Percentiles rank a stretch among this genome's conserved stretches.
Conservation (phyloP, 805 yeast species). For the Torulaspora franciscae region DNA sequence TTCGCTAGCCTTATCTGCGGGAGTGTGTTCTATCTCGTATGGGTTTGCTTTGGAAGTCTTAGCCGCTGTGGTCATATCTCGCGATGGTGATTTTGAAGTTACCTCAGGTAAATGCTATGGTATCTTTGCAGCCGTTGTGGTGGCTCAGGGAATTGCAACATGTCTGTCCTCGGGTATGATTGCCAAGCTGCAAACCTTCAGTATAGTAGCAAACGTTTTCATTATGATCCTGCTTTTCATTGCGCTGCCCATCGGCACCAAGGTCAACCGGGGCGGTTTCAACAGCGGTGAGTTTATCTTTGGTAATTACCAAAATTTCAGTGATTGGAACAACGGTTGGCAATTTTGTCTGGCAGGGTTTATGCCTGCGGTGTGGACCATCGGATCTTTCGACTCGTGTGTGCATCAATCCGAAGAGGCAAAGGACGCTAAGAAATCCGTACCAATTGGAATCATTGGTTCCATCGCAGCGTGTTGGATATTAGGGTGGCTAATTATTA, state of each 20-base stretch:
- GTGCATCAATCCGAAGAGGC: conserved; percentile 74
- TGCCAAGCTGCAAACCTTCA: conserved; percentile 55
- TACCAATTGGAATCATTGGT: conserved; percentile 60
- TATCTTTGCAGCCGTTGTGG: conserved; percentile 56
- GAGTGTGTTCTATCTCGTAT: conserved; percentile 61
- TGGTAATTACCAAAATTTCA: conserved; percentile 45
- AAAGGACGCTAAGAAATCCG: conserved; percentile 50
- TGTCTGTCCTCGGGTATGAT: conserved; percentile 53
- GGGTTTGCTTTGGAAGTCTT: conserved; percentile 59
- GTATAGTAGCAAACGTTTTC: conserved; percentile 50
- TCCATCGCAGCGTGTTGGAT: conserved; percentile 55
- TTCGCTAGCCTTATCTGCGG: conserved; percentile 61
- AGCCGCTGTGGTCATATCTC: conserved; percentile 52
- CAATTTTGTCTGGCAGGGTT: conserved; percentile 46
- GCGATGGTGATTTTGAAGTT: conserved; percentile 52
- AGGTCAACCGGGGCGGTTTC: conserved; percentile 36
- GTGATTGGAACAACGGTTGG: conserved; percentile 60
- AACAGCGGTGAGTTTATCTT: conserved; percentile 52
- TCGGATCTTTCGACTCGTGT: conserved; percentile 67
- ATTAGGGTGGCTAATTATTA: conserved; percentile 53
- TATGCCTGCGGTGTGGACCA: conserved; percentile 72
- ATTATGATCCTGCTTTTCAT: conserved; percentile 53
- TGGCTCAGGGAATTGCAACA: conserved; percentile 49
- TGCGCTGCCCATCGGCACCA: conserved; percentile 60
- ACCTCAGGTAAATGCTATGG: conserved; percentile 56